Conservation (phyloP, 2,329 filamentous ascomycete species). For the Botrytis hyacinthi region DNA sequence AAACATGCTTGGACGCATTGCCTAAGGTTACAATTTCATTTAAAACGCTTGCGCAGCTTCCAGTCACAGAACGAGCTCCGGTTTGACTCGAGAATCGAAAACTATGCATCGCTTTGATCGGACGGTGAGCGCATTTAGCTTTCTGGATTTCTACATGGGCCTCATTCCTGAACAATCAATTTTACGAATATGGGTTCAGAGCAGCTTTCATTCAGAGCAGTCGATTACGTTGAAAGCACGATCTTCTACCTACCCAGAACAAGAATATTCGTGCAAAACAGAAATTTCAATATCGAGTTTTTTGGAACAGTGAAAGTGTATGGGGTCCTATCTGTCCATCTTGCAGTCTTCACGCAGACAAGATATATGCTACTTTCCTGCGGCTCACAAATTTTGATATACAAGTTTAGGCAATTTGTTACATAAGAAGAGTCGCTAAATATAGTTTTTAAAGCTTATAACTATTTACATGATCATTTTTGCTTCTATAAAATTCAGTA, state of each 20-base stretch:
- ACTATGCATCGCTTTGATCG: background rate
- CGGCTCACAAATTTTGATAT: background rate
- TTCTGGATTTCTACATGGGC: background rate
- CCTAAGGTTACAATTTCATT: background rate
- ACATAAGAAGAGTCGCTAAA: background rate
- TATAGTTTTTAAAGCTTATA: slow-evolving; percentile 10
- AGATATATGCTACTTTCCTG: background rate
- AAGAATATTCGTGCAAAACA: background rate
- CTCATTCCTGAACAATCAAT: background rate
- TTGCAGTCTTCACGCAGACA: background rate
- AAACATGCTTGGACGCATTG: background rate
- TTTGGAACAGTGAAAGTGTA: background rate
- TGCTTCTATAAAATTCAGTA: slow-evolving; percentile 18
- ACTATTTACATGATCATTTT: slow-evolving; percentile 3
- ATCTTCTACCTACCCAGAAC: background rate
- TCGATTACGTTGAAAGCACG: background rate
- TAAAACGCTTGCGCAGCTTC: background rate
- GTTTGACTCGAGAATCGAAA: background rate
- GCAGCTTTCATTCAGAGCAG: background rate
- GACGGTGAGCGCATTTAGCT: background rate
- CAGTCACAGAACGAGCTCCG: background rate
- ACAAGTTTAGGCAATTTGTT: background rate
- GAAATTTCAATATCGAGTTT: background rate
- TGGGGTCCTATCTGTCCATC: background rate
- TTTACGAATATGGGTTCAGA: background rate